Percentiles rank a stretch among this genome's conserved stretches.
Evolutionary conservation across 768 basidiomycete species (phyloP).

Genomic region (Dictyophora rubrovolvata): DNA sequence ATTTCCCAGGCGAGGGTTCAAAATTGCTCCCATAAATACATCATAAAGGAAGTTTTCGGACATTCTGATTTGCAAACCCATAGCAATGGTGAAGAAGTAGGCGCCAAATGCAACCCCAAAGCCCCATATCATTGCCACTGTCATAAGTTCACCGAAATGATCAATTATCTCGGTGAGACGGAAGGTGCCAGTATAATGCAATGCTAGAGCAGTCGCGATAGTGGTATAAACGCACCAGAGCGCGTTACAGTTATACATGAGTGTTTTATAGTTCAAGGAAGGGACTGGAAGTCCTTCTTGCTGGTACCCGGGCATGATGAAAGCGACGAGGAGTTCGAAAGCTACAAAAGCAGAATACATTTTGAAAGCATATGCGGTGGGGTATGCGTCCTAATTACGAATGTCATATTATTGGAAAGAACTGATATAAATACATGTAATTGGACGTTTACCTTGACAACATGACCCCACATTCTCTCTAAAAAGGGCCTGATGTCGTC

Average conservation of each 20-base stretch:
- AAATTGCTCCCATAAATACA: conserved; percentile 89
- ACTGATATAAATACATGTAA: background rate
- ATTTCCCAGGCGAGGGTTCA: conserved; percentile 87
- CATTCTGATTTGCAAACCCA: conserved; percentile 81
- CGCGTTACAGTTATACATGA: conserved; percentile 97
- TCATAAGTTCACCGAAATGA: conserved; percentile 93
- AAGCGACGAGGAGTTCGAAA: conserved; percentile 85
- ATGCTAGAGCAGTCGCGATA: conserved; percentile 56
- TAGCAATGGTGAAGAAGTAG: conserved; percentile 68
- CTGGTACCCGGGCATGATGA: conserved; percentile 81
- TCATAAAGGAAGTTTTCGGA: conserved; percentile 93
- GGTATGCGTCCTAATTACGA: conserved; percentile 68
- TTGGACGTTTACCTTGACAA: background rate
- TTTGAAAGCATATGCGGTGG: conserved; percentile 80
- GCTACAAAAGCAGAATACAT: conserved; percentile 83
- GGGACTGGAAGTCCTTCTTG: conserved; percentile 97
- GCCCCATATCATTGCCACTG: conserved; percentile 87
- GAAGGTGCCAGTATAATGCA: conserved; percentile 78
- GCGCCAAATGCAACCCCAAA: conserved; percentile 72
- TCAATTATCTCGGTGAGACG: conserved; percentile 91
- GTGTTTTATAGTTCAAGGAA: conserved; percentile 82
- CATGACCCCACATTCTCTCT: conserved; percentile 74
- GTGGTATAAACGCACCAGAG: conserved; percentile 77
- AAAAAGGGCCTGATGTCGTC: conserved; percentile 74
- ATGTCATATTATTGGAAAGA: background rate